phyloP scores from a whole-genome alignment of 495 filamentous ascomycete species.

The Trichoderma reesei region DNA sequence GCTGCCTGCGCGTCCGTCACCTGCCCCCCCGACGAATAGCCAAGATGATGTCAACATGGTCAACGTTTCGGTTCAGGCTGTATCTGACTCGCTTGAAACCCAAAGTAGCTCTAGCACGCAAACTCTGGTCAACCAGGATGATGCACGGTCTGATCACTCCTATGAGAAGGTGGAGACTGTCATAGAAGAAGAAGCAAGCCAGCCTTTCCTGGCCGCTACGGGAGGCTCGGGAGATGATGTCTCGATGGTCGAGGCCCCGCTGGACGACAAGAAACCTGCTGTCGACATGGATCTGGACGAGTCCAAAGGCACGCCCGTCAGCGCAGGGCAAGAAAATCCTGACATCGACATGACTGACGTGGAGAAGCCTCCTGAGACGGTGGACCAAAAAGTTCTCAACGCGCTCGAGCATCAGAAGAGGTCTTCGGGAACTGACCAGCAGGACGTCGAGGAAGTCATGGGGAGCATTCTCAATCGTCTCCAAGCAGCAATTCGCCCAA shows the following conservation, averaged over 20 bases:
- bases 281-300: neutral
- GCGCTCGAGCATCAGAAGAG: conserved; percentile 34
- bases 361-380: conserved; percentile 17
- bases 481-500: conserved; percentile 73
- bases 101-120: conserved; percentile 19
- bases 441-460: conserved; percentile 94
- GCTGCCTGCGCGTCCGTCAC: conserved; percentile 24
- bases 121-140: conserved; percentile 33
- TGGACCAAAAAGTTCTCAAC: conserved; percentile 33
- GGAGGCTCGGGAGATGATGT: neutral
- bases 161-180: conserved; percentile 10
- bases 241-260: neutral
- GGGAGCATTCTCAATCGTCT: conserved; percentile 82
- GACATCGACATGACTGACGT: conserved; percentile 18
- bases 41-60: conserved; percentile 12
- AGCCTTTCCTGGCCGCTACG: neutral
- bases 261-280: neutral
- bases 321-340: conserved; percentile 14
- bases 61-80: conserved; percentile 19
- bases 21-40: conserved; percentile 14
- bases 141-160: conserved; percentile 16
- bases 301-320: conserved; percentile 1
- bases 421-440: conserved; percentile 44
- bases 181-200: neutral
- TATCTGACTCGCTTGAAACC: conserved; percentile 13